These are phyloP conservation scores for Tagetes erecta DNA, from an alignment of 129 eudicot species.

Conservation along the genomic window DNA sequence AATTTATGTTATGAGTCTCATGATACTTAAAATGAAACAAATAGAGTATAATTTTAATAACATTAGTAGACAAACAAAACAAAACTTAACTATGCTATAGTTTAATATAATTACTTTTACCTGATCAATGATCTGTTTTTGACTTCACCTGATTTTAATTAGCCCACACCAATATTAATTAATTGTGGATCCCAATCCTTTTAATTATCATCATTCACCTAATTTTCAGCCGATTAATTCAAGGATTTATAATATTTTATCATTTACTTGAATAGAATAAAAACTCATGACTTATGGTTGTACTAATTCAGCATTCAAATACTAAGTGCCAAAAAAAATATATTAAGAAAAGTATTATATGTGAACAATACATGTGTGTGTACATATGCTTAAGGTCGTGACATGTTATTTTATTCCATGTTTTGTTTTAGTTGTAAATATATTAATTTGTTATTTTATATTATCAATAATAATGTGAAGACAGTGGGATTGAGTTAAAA, in stretches of 20 bases:
- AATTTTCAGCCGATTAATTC: too few species aligned
- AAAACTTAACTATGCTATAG: too few species aligned
- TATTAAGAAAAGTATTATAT: not conserved
- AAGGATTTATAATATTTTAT: too few species aligned
- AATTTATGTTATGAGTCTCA: not conserved
- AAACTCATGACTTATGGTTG: not conserved
- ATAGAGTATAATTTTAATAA: too few species aligned
- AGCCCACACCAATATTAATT: not conserved
- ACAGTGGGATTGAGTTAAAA: conserved; percentile 16
- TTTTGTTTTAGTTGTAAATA: not conserved
- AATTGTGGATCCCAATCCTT: too few species aligned
- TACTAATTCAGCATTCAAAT: not conserved
- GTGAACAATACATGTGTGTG: conserved; percentile 13
- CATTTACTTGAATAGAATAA: not conserved
- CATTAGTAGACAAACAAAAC: not conserved
- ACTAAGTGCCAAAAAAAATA: not conserved
- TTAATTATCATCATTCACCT: too few species aligned
- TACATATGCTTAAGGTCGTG: conserved; percentile 5
- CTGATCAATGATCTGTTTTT: not conserved
- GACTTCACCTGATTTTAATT: not conserved
- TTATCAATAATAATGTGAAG: not conserved
- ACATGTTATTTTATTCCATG: conserved; percentile 11
- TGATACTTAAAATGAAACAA: too few species aligned
- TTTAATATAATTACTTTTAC: too few species aligned
- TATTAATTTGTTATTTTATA: not conserved